Conservation (phyloP, 1,284 basidiomycete genomes). For the Kwoniella shivajii region DNA sequence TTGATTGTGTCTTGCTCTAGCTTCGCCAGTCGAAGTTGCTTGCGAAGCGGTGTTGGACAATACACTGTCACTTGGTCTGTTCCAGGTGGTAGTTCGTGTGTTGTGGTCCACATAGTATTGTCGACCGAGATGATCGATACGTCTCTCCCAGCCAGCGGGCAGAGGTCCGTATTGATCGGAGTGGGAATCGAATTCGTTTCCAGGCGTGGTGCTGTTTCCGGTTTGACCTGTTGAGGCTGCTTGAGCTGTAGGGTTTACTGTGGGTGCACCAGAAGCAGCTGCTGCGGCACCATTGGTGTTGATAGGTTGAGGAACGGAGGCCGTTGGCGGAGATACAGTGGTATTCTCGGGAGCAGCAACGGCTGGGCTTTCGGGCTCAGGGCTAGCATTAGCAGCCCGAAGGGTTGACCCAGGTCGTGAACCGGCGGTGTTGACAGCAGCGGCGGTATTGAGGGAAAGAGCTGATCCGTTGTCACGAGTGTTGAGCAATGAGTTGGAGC, state of each 20-base stretch:
- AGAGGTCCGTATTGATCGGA: slow-evolving; percentile 75
- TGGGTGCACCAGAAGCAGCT: slow-evolving; percentile 34
- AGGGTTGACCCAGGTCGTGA: slow-evolving; percentile 32
- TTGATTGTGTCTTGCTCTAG: slow-evolving; percentile 74
- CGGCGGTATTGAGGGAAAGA: slow-evolving; percentile 46
- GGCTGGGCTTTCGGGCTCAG: slow-evolving; percentile 24
- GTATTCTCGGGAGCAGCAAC: slow-evolving; percentile 15
- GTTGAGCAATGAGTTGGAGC: slow-evolving; percentile 19
- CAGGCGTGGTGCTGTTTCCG: slow-evolving; percentile 47
- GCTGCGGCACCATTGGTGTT: slow-evolving; percentile 29
- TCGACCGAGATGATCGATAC: slow-evolving; percentile 81
- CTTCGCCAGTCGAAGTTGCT: slow-evolving; percentile 62
- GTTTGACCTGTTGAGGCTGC: slow-evolving; percentile 52
- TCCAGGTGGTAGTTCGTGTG: slow-evolving; percentile 93
- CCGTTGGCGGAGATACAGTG: slow-evolving; percentile 22
- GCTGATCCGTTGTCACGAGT: slow-evolving; percentile 30
- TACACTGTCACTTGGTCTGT: slow-evolving; percentile 61
- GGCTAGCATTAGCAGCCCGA: slow-evolving; percentile 22
- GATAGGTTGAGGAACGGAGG: slow-evolving; percentile 34
- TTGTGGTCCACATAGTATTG: slow-evolving; percentile 95
- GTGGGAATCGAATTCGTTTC: slow-evolving; percentile 79
- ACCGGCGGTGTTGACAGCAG: slow-evolving; percentile 38
- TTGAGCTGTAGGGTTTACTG: slow-evolving; percentile 53
- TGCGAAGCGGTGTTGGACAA: slow-evolving; percentile 54
- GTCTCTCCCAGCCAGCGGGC: slow-evolving; percentile 89